phyloP scores from a whole-genome alignment of 805 yeast genomes.

The Wickerhamomyces silvicola region DNA sequence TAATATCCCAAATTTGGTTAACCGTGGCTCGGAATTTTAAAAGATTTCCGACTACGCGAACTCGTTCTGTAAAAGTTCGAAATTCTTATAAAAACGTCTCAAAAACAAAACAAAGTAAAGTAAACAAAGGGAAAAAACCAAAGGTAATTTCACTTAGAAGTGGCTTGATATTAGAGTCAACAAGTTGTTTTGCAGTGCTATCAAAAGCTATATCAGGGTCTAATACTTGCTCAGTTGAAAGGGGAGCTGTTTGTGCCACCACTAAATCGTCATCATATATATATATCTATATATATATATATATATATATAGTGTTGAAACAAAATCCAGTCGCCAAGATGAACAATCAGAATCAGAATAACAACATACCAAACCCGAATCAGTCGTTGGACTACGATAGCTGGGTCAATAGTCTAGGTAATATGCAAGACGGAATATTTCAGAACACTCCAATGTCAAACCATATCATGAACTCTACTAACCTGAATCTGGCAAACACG shows the following conservation, averaged over 20 bases:
- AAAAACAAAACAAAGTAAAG: constrained; percentile 1
- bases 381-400: constrained; percentile 21
- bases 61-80: not conserved
- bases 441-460: constrained; percentile 21
- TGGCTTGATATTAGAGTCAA: no score
- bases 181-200: no score
- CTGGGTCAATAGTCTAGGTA: constrained; percentile 21
- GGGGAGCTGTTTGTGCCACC: no score
- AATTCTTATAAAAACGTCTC: not conserved
- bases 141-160: no score
- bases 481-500: not conserved
- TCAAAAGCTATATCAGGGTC: no score
- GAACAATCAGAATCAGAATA: constrained; percentile 1
- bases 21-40: not conserved
- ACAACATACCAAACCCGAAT: constrained; percentile 8
- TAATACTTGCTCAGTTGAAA: no score
- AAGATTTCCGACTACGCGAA: not conserved
- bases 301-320: not conserved
- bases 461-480: constrained; percentile 10
- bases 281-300: no score
- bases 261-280: no score
- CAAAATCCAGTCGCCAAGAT: not conserved
- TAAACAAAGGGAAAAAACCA: not conserved
- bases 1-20: not conserved
- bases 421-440: constrained; percentile 21